Evolutionary conservation across 768 basidiomycete genomes (phyloP).

Genomic region (Crassisporium funariophilum): DNA sequence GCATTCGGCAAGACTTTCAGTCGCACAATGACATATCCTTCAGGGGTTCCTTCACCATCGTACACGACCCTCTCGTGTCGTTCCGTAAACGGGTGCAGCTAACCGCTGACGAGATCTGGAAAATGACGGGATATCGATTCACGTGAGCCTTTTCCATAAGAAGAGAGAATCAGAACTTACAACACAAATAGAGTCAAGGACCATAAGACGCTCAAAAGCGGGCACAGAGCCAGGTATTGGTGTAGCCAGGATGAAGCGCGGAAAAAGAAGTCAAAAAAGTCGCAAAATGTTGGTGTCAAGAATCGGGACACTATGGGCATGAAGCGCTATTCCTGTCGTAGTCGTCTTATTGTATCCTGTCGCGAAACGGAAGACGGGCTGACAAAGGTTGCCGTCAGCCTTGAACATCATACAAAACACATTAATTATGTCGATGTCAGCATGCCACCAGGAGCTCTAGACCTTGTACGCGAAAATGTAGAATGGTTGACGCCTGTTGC

Average conservation of each 20-base stretch:
- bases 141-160: constrained; percentile 16
- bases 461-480: constrained; percentile 6
- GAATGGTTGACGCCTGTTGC: constrained; percentile 10
- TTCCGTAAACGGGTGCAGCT: constrained; percentile 14
- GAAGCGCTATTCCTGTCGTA: constrained; percentile 22
- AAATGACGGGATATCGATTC: constrained; percentile 22
- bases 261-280: constrained; percentile 16
- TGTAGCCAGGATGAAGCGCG: constrained; percentile 25
- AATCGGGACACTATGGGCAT: constrained; percentile 27
- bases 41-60: constrained; percentile 7
- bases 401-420: constrained; percentile 22
- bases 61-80: constrained; percentile 4
- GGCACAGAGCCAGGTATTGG: constrained; percentile 22
- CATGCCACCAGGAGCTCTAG: constrained; percentile 23
- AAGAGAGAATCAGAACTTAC: constrained; percentile 2
- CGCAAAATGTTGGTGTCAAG: constrained; percentile 10
- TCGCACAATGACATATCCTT: constrained; percentile 7
- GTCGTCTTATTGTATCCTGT: constrained; percentile 20
- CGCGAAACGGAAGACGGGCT: constrained; percentile 2
- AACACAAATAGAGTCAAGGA: constrained; percentile 20
- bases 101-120: constrained; percentile 20
- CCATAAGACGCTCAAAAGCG: constrained; percentile 16
- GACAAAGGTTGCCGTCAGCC: constrained; percentile 7
- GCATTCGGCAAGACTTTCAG: constrained; percentile 8
- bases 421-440: constrained; percentile 22